phyloP scores from a whole-genome alignment of 2,329 filamentous ascomycete genomes.

The Sodiomyces alkalinus region DNA sequence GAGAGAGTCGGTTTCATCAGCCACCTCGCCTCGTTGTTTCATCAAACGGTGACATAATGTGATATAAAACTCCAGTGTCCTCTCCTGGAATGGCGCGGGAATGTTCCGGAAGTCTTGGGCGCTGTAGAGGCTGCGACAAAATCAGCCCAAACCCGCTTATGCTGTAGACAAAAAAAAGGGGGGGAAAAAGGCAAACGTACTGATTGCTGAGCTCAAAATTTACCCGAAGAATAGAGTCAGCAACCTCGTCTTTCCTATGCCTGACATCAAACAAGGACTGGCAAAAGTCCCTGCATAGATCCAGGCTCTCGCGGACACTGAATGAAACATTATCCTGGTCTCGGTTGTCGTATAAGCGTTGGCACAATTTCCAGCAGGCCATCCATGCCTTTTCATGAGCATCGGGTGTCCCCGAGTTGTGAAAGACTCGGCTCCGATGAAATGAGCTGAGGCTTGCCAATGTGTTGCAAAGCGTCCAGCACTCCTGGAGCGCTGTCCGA shows the following conservation, averaged over 20 bases:
- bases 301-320: constrained; percentile 60
- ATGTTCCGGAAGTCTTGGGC: constrained; percentile 67
- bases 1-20: constrained; percentile 70
- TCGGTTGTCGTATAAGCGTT: constrained; percentile 70
- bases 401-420: constrained; percentile 56
- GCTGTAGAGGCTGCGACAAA: constrained; percentile 53
- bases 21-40: constrained; percentile 72
- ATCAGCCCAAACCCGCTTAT: background rate
- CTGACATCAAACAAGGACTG: constrained; percentile 81
- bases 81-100: constrained; percentile 74
- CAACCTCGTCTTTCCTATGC: constrained; percentile 58
- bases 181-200: constrained; percentile 18
- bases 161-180: too few species aligned
- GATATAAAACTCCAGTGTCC: constrained; percentile 88
- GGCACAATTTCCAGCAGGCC: constrained; percentile 85
- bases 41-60: constrained; percentile 90
- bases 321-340: constrained; percentile 53
- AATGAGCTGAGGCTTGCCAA: constrained; percentile 72
- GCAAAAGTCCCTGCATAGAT: constrained; percentile 83
- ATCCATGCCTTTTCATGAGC: constrained; percentile 84
- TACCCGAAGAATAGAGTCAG: constrained; percentile 77
- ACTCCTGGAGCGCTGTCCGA: constrained; percentile 67
- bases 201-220: constrained; percentile 95
- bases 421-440: constrained; percentile 67
- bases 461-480: constrained; percentile 89